phyloP scores from a whole-genome alignment of 2,329 filamentous ascomycete genomes.

The Fusarium sp. region DNA sequence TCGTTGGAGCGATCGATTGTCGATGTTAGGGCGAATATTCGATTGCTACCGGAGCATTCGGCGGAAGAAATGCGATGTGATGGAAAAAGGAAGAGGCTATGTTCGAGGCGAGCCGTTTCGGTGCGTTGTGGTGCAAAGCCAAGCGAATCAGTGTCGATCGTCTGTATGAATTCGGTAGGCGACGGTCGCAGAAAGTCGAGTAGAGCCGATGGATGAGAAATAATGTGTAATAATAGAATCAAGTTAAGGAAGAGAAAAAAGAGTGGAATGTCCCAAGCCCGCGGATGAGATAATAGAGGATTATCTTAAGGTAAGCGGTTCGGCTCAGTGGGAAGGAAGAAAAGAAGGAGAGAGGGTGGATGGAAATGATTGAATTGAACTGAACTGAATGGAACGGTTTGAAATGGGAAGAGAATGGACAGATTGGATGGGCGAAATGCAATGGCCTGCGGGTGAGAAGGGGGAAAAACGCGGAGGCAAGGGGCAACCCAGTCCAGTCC shows the following conservation, averaged over 20 bases:
- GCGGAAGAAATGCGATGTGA: slow-evolving; percentile 24
- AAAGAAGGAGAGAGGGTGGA: slow-evolving; percentile 23
- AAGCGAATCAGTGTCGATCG: slow-evolving; percentile 34
- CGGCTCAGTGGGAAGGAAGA: slow-evolving; percentile 35
- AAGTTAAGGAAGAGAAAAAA: slow-evolving; percentile 34
- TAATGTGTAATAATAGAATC: slow-evolving; percentile 31
- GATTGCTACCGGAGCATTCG: slow-evolving; percentile 49
- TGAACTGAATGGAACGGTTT: slow-evolving; percentile 32
- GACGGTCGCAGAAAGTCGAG: slow-evolving; percentile 20
- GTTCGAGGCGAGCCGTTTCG: slow-evolving; percentile 14
- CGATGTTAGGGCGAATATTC: slow-evolving; percentile 19
- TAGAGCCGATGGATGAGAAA: slow-evolving; percentile 37
- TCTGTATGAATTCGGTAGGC: slow-evolving; percentile 23
- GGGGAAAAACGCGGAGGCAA: slow-evolving; percentile 40
- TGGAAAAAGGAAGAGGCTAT: slow-evolving; percentile 28
- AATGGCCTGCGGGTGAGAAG: slow-evolving; percentile 36
- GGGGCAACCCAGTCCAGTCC: slow-evolving; percentile 31
- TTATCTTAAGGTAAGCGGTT: slow-evolving; percentile 26
- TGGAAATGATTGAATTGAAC: slow-evolving; percentile 37
- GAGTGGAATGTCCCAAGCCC: slow-evolving; percentile 43
- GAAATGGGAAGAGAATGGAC: slow-evolving; percentile 36
- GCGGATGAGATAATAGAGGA: slow-evolving; percentile 27
- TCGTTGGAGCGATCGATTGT: slow-evolving; percentile 20
- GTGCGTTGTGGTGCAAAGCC: slow-evolving; percentile 19
- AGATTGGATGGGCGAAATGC: slow-evolving; percentile 35